Evolutionary conservation across 768 basidiomycete species (phyloP).

Genomic region (Boletellus ananas): DNA sequence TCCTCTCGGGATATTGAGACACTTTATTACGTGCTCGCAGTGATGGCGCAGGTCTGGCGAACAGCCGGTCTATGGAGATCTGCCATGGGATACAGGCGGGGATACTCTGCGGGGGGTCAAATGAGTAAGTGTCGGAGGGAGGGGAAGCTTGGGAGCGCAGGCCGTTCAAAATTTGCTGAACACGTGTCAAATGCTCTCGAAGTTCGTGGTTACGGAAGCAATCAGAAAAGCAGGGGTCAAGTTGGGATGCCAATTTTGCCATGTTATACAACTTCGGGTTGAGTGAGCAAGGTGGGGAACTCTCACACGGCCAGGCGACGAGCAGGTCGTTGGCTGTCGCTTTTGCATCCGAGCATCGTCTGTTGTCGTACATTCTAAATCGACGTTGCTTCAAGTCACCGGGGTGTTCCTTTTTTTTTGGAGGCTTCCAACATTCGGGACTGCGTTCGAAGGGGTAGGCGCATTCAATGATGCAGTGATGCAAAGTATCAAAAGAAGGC

Average conservation of each 20-base stretch:
- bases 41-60: slow-evolving; percentile 1
- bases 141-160: neutral
- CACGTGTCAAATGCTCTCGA: neutral
- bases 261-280: neutral
- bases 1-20: too few species aligned
- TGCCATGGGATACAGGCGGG: neutral
- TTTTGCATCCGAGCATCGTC: neutral
- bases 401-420: neutral
- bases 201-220: neutral
- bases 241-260: neutral
- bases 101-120: neutral
- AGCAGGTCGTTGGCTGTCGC: neutral
- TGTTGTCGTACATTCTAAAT: neutral
- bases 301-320: neutral
- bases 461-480: neutral
- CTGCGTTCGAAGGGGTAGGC: neutral
- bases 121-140: neutral
- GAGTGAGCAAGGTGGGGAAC: slow-evolving; percentile 1
- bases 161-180: neutral
- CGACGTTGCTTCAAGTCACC: neutral
- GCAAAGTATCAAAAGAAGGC: neutral
- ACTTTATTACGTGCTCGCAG: neutral
- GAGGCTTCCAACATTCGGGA: neutral
- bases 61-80: neutral
- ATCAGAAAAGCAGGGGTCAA: neutral